Base-by-base conservation (phyloP, 495 filamentous ascomycete species). In the Parachaetomium inaequale region DNA sequence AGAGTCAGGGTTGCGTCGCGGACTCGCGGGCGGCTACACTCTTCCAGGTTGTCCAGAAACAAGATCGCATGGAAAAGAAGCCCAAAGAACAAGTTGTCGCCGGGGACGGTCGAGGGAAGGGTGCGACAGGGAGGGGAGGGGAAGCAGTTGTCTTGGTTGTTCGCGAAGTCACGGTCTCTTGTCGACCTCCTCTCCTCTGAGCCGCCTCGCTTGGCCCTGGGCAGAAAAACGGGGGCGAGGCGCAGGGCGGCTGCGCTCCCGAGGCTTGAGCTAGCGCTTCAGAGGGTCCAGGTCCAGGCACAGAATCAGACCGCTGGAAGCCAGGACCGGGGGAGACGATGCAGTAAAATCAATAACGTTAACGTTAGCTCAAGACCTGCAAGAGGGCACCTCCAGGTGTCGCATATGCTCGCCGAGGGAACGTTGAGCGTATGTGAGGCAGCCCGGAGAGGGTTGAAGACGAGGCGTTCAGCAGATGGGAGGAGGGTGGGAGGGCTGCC, bases 211-310 rank as follows among this genome's bases (percentile, higher is more conserved):
- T n/a, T 53, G 23, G 38, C 23, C 36, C 38, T 21, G 21, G 17
- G 31, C 17, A 28, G 19, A 38, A 66, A 60, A 65, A 62, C 50
- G 58, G 63, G 63, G 66, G 57, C 43, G 66, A 68, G 66, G 66
- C 66, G 66, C 66, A 68, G 66, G 56, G 63, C 58, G 63, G 66
- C 66, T 68, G 66, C 63, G 66, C 43, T 66, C 62, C 63, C 63
- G 58, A 62, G 52, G 59, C 58, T 61, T 50, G 50, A 51, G 47
- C 36, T 34, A 64, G 65, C 62, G 65, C 65, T 36, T 53, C 17
- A 53, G 19, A 7, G 17, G 19, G 21, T 31, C n/a, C 4, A 10
- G 19, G 19, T 2, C 17, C 42, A 46, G 42, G 19, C 6, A 23
- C 42, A 46, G 42, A 46, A 23, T 23, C 6, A 17, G 7, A n/a